Evolutionary conservation across 2,329 filamentous ascomycete genomes (phyloP), one percentile per base, ranked within the genome.

Genomic region (Penicillium sp.): DNA sequence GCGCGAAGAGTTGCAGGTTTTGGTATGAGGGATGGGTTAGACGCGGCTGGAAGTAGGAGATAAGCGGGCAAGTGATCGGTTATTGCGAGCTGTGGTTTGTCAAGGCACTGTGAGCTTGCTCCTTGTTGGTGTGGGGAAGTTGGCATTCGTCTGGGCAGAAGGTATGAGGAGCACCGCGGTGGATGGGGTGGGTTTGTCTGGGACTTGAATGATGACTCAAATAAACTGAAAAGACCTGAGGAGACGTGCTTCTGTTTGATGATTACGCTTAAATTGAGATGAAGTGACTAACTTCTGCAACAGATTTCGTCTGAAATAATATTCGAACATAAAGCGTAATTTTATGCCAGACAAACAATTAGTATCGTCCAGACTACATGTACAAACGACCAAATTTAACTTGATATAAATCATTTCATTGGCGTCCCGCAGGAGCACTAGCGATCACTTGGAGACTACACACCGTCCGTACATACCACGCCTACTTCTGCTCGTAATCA

Each of bases 171-270:
- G 52, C 52, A 55, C 52, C 52, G 51, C 45, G 47, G 51, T 51
- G 44, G 48, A 33, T 21, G n/a, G 33, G 45, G 53, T 53, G 59
- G 50, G 59, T 48, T 56, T 58, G 56, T 58, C 53, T 65, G 64
- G 65, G 66, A 16, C 45, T 64, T 65, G 73, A 58, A 74, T 77
- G 75, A 76, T 60, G 75, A 72, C 68, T 67, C 63, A 60, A 61
- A 65, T 65, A 73, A 75, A 77, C 72, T 76, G 71, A 76, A 75
- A 77, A 77, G 74, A 77, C 73, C 75, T 78, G 75, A 78, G 74
- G 75, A 76, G 73, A 70, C 50, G 24, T 21, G 45, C 26, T 19
- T 27, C 37, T 37, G 47, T 37, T 37, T 24, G 7, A n/a, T 7
- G 39, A 41, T 41, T 41, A 3, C 10, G 19, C 39, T 22, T 19